Evolutionary conservation across 495 filamentous ascomycete species (phyloP), one percentile per base, ranked within the genome.

Genomic region (Penicillium herquei): DNA sequence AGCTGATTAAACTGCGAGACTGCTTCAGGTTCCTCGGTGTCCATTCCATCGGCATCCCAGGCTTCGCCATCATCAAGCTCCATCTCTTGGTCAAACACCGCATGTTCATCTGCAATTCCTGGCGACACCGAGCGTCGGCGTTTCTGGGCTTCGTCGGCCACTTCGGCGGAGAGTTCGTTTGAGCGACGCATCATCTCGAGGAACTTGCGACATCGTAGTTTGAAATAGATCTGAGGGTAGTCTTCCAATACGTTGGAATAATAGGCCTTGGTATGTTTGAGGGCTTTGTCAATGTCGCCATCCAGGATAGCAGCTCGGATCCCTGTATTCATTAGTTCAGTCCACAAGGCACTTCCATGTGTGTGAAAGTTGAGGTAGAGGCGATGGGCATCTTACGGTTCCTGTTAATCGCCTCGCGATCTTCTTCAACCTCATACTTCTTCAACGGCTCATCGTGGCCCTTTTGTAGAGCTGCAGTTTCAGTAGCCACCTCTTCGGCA

Each of bases 171-270:
- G 9, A 88, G 72, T 57, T 96, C 91, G 12, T 84, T 87, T 54
- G 83, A 87, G 53, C 81, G 84, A 21, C 92, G 86, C 59, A 96
- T 93, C 90, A 98, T 96, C 71, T 98, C 94, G 46, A 98, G 84
- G 64, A 97, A 96, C 70, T 93, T 96, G 58, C 91, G 83, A 65
- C 94, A 96, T 54, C 87, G 84, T 45, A 99, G 77, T 52, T 90
- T 87, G 72, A 98, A 99, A 68, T 91, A 88, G 30, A 97, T 92
- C 39, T 92, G 86, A 32, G 90, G 84, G 59, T 96, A 90, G n/a
- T 90, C 83, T 39, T 84, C 79, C 10, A 99, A 79, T 7, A 98
- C 94, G 18, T 78, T 75, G 9, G 90, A 87, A 66, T 96, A 98
- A 61, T 84, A 91, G 6, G 77, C 75, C 52, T 86, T 83, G 31